Evolutionary conservation across 441 rosid species (phyloP).

Genomic region (Iberis amara): DNA sequence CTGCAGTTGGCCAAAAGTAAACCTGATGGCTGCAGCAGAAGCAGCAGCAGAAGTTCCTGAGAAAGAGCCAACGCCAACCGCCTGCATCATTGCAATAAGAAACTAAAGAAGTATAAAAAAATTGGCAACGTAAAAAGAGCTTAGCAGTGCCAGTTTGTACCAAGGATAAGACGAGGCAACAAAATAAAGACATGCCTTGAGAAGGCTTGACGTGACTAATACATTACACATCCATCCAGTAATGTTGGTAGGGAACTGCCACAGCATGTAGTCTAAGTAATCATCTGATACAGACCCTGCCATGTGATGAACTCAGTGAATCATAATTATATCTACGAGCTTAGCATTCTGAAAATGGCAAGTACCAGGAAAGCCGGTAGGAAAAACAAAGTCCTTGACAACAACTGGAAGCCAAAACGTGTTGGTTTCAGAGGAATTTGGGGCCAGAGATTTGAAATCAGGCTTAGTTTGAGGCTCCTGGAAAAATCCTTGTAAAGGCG

Average conservation of each 20-base stretch:
- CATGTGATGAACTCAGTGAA: conserved; percentile 3
- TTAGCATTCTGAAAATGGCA: background rate
- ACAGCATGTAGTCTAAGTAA: conserved; percentile 82
- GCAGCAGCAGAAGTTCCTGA: conserved; percentile 80
- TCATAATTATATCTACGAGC: background rate
- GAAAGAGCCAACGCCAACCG: conserved; percentile 86
- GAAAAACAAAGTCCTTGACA: conserved; percentile 65
- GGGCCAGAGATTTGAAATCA: conserved; percentile 23
- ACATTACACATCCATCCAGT: conserved; percentile 95
- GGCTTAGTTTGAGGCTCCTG: conserved; percentile 32
- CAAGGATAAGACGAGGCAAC: background rate
- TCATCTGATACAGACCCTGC: conserved; percentile 93
- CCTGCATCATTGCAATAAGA: conserved; percentile 42
- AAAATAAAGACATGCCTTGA: conserved; percentile 55
- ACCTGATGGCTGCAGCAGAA: conserved; percentile 97
- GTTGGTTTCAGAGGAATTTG: conserved; percentile 30
- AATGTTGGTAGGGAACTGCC: conserved; percentile 89
- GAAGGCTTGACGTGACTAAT: conserved; percentile 89
- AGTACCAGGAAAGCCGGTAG: conserved; percentile 82
- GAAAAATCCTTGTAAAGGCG: conserved; percentile 38
- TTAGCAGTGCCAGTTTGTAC: conserved; percentile 5
- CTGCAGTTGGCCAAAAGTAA: background rate
- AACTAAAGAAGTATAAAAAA: background rate
- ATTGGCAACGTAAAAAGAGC: conserved; percentile 6
- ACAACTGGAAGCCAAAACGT: conserved; percentile 60